Conservation (phyloP, 306 rosid species). For the Medicago truncatula region MtrunA17r5.0-ANR NC_053049.1:42543001-42543500, state of each 20-base stretch:
- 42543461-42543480: slow-evolving; percentile 20
- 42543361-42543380: slow-evolving; percentile 74
- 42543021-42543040: slow-evolving; percentile 32
- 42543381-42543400: slow-evolving; percentile 22
- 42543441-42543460: slow-evolving; percentile 11
- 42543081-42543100: slow-evolving; percentile 68
- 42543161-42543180: slow-evolving; percentile 77
- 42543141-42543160: slow-evolving; percentile 65
- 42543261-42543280: neutral
- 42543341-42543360: slow-evolving; percentile 93
- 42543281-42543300: slow-evolving; percentile 19
- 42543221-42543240: slow-evolving; percentile 61
- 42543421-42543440: neutral
- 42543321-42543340: slow-evolving; percentile 88
- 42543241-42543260: slow-evolving; percentile 44
- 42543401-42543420: slow-evolving; percentile 11
- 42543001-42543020: slow-evolving; percentile 37
- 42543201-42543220: slow-evolving; percentile 93
- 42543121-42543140: slow-evolving; percentile 72
- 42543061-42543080: slow-evolving; percentile 58
- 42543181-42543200: slow-evolving; percentile 70
- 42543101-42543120: slow-evolving; percentile 69
- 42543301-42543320: slow-evolving; percentile 76
- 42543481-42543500: slow-evolving; percentile 21
- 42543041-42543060: slow-evolving; percentile 16